Evolutionary conservation across 306 rosid genomes (phyloP).

Genomic region (Acmispon strigosus): DNA sequence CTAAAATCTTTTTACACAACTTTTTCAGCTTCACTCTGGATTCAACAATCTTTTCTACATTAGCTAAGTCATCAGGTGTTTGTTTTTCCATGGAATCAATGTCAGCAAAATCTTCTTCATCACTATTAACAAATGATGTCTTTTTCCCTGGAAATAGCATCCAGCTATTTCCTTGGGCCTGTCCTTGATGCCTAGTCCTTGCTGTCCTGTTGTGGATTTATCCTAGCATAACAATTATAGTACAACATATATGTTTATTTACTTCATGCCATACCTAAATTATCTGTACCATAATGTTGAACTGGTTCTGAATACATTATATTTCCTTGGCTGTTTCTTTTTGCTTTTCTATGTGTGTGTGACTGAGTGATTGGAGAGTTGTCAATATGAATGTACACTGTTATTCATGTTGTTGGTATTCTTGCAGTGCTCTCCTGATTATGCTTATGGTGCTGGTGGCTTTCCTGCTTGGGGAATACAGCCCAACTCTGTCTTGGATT

Average conservation of each 20-base stretch:
- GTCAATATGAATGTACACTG: neutral
- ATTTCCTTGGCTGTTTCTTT: neutral
- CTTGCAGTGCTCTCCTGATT: slow-evolving; percentile 95
- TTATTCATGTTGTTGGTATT: slow-evolving; percentile 11
- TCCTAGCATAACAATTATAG: slow-evolving; percentile 39
- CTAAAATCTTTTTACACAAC: slow-evolving; percentile 61
- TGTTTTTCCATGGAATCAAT: slow-evolving; percentile 26
- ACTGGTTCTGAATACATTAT: too few relatives aligned
- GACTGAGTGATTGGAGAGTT: neutral
- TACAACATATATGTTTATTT: too few relatives aligned
- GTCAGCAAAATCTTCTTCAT: slow-evolving; percentile 66
- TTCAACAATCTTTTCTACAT: slow-evolving; percentile 28
- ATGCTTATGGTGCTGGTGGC: slow-evolving; percentile 83
- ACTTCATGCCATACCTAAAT: too few relatives aligned
- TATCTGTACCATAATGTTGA: too few relatives aligned
- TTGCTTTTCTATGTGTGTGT: neutral
- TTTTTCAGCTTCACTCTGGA: slow-evolving; percentile 65
- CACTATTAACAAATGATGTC: slow-evolving; percentile 67
- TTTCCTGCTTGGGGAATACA: slow-evolving; percentile 90
- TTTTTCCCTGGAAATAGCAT: slow-evolving; percentile 80
- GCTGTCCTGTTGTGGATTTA: slow-evolving; percentile 87
- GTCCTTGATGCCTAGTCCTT: slow-evolving; percentile 86
- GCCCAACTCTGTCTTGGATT: slow-evolving; percentile 72
- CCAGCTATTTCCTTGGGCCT: slow-evolving; percentile 81
- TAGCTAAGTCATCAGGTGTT: slow-evolving; percentile 20